These are phyloP conservation scores for Rhizopus arrhizus DNA, from an alignment of 371 early-diverging fungal species.

Conservation along the genomic window DNA sequence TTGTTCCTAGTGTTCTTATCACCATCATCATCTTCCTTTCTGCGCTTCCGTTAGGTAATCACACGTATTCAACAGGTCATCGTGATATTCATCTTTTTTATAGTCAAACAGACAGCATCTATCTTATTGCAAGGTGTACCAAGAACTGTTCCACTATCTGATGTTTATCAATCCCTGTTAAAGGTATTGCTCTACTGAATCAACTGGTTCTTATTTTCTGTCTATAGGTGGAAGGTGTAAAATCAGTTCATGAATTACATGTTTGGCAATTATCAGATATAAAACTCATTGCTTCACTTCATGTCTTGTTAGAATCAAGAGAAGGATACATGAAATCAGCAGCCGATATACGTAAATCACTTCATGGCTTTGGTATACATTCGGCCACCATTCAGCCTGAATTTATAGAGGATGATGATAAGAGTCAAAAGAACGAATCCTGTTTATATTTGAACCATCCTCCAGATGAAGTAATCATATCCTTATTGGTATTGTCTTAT, in stretches of 20 bases:
- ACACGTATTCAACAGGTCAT: not conserved
- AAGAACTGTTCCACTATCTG: slow-evolving; percentile 61
- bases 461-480: no score
- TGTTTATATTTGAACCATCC: not conserved
- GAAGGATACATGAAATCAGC: slow-evolving; percentile 67
- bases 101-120: slow-evolving; percentile 72
- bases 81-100: no score
- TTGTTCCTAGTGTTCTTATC: slow-evolving; percentile 32
- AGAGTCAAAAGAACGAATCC: slow-evolving; percentile 1
- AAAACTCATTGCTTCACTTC: slow-evolving; percentile 83
- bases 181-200: slow-evolving; percentile 20
- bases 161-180: slow-evolving; percentile 63
- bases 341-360: slow-evolving; percentile 63
- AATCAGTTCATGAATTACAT: slow-evolving; percentile 90
- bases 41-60: slow-evolving; percentile 52
- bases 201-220: not conserved
- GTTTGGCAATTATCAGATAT: slow-evolving; percentile 91
- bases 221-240: slow-evolving; percentile 58
- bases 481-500: no score
- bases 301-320: slow-evolving; percentile 67
- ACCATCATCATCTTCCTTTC: slow-evolving; percentile 44
- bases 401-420: slow-evolving; percentile 53
- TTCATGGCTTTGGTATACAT: slow-evolving; percentile 86
- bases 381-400: slow-evolving; percentile 92
- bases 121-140: slow-evolving; percentile 91